These are phyloP conservation scores for Stipa capillata DNA, from an alignment of 176 grass and related monocot species.

Conservation along the genomic window DNA sequence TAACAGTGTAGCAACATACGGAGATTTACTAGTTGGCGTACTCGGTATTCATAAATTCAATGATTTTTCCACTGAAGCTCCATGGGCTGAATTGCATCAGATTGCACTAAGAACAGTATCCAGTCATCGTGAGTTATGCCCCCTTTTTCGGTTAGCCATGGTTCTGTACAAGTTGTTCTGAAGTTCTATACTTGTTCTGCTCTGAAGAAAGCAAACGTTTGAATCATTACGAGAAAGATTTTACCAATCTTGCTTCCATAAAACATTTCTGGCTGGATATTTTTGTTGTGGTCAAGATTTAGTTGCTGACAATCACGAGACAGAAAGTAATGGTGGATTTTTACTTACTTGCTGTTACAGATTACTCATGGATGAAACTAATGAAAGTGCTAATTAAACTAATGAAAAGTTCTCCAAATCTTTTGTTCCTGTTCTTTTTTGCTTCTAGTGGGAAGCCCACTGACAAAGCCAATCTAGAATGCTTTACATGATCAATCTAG, in stretches of 20 bases:
- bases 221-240: not conserved
- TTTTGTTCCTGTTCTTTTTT: not conserved
- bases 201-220: not conserved
- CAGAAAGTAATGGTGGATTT: slow-evolving; percentile 19
- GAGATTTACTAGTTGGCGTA: not conserved
- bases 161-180: not conserved
- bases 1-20: not conserved
- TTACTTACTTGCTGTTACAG: not conserved
- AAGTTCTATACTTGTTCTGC: not conserved
- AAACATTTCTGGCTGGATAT: not conserved
- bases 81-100: slow-evolving; percentile 1
- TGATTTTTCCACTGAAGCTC: slow-evolving; percentile 4
- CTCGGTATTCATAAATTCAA: slow-evolving; percentile 11
- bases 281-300: not conserved
- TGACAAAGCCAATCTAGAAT: slow-evolving; percentile 8
- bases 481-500: no score
- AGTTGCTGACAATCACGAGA: not conserved
- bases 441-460: slow-evolving; percentile 32
- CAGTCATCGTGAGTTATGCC: not conserved
- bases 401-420: not conserved
- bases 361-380: not conserved
- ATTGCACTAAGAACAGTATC: not conserved
- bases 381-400: not conserved
- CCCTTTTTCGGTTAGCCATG: not conserved
- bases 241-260: not conserved